Conservation (phyloP, 257 asterid genomes). For the Fraxinus pennsylvanica region DNA sequence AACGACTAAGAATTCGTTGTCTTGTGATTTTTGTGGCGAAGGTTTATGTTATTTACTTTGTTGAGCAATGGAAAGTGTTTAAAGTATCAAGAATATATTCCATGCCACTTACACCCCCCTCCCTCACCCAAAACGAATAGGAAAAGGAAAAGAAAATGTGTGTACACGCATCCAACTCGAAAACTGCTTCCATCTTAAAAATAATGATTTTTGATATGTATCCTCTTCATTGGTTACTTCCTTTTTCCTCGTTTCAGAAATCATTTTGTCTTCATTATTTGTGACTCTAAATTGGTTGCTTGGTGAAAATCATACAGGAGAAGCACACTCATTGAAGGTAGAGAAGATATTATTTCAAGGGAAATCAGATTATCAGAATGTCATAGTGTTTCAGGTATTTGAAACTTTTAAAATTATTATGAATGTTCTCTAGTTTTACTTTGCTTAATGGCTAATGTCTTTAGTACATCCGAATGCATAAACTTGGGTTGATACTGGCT, state of each 20-base stretch:
- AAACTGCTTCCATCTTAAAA: no score
- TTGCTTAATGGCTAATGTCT: background rate
- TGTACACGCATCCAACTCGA: background rate
- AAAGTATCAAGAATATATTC: background rate
- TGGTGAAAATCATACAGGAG: conserved; percentile 62
- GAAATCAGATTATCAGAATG: conserved; percentile 91
- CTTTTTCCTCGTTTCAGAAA: background rate
- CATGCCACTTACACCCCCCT: background rate
- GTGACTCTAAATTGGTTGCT: background rate
- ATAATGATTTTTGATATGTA: background rate
- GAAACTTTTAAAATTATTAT: conserved; percentile 12
- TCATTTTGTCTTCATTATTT: background rate
- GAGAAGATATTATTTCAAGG: conserved; percentile 82
- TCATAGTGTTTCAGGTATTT: conserved; percentile 85
- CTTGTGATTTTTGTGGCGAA: no score
- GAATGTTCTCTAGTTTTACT: background rate
- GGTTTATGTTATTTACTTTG: background rate
- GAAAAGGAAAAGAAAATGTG: no score
- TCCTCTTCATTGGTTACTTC: background rate
- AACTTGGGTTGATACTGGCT: conserved; percentile 31
- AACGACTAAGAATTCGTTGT: no score
- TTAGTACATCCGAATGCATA: conserved; percentile 3
- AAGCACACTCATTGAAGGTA: conserved; percentile 96
- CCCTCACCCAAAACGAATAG: background rate
- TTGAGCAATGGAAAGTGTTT: background rate